Percentiles rank a stretch among this genome's conserved stretches.
Evolutionary conservation across 1,284 basidiomycete species (phyloP).

Genomic region (Trametes pubescens): DNA sequence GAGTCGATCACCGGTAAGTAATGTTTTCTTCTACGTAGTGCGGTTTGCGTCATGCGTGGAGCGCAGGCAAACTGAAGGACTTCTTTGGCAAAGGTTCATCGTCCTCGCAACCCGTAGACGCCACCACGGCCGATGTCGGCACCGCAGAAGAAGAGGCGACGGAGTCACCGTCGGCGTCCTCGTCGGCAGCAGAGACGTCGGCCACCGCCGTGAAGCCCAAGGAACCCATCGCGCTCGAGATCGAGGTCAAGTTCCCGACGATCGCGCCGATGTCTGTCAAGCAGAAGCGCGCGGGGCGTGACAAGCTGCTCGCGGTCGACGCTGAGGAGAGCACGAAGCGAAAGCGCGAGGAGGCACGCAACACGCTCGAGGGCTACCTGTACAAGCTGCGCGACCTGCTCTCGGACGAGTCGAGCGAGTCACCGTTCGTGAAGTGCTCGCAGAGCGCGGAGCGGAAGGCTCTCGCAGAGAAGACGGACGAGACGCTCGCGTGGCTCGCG

Average conservation of each 20-base stretch:
- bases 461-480: constrained; percentile 71
- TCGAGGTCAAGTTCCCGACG: constrained; percentile 68
- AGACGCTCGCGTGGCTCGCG: constrained; percentile 84
- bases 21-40: constrained; percentile 3
- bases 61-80: constrained; percentile 81
- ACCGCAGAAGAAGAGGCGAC: constrained; percentile 34
- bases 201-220: constrained; percentile 45
- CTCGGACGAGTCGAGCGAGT: constrained; percentile 66
- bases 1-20: constrained; percentile 74
- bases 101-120: constrained; percentile 34
- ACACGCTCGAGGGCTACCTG: constrained; percentile 91
- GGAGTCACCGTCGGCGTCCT: constrained; percentile 31
- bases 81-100: constrained; percentile 77
- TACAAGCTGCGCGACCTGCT: constrained; percentile 91
- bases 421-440: constrained; percentile 84
- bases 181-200: constrained; percentile 39
- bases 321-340: constrained; percentile 80
- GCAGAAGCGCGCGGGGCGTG: constrained; percentile 75
- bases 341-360: constrained; percentile 89
- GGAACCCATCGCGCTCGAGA: constrained; percentile 68
- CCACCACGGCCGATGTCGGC: constrained; percentile 30
- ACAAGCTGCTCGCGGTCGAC: constrained; percentile 80
- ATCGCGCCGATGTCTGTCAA: constrained; percentile 75
- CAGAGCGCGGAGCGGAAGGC: constrained; percentile 73
- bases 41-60: constrained; percentile 26